These are phyloP conservation scores for Adansonia rubrostipa DNA, from an alignment of 441 rosid genomes.

Conservation along the genomic window DNA sequence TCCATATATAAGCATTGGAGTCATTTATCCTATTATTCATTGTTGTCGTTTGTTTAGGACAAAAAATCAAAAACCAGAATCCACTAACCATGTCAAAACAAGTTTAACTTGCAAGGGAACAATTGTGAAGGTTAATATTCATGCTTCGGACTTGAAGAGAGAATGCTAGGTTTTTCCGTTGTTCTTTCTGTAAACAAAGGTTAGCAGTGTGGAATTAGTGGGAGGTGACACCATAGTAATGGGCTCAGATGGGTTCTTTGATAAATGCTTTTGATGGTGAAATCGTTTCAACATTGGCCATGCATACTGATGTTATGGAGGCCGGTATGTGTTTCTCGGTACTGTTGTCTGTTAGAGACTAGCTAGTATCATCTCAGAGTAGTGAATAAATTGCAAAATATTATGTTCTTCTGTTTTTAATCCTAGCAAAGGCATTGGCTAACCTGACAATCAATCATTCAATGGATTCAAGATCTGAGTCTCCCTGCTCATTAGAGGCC, in stretches of 20 bases:
- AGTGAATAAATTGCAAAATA: slow-evolving; percentile 21
- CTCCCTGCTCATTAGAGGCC: slow-evolving; percentile 86
- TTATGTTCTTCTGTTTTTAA: slow-evolving; percentile 28
- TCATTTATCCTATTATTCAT: slow-evolving; percentile 3
- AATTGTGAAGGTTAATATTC: neutral
- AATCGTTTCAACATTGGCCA: slow-evolving; percentile 57
- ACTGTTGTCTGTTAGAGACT: neutral
- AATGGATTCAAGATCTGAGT: slow-evolving; percentile 63
- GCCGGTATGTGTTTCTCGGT: slow-evolving; percentile 55
- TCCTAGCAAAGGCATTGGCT: slow-evolving; percentile 86
- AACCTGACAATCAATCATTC: slow-evolving; percentile 71
- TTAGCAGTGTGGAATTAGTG: slow-evolving; percentile 59
- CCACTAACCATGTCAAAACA: neutral
- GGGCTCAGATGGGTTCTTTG: slow-evolving; percentile 96
- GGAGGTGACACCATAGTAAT: slow-evolving; percentile 76
- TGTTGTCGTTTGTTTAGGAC: neutral
- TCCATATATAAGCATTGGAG: neutral
- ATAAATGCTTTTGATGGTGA: slow-evolving; percentile 78
- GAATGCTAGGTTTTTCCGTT: neutral
- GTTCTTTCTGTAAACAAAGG: slow-evolving; percentile 42
- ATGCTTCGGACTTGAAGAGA: neutral
- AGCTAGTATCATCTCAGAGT: neutral
- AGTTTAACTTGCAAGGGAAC: neutral
- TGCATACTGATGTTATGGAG: slow-evolving; percentile 48
- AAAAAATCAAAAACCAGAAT: neutral